Base-by-base conservation (phyloP, 768 basidiomycete genomes). In the Boletales sp. region DNA sequence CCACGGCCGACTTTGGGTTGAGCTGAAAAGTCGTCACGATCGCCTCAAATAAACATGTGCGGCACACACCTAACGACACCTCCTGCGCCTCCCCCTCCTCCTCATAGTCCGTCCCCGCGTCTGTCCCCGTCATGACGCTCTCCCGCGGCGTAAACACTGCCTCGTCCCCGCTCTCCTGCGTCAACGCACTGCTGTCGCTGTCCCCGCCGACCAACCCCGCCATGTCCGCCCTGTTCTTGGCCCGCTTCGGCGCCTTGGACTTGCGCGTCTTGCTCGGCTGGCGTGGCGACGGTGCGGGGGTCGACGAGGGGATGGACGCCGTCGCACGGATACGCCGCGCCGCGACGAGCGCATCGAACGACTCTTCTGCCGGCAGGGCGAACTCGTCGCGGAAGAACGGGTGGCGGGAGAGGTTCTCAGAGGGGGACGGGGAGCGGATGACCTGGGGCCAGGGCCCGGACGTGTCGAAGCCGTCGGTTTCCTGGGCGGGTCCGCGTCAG, bases 141-240 rank as follows among this genome's bases (percentile, higher is more conserved):
- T 80, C 84, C 59, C 79, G 72, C 1, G 83, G 82, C 9, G 83
- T 84, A 21, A 78, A 81, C 15, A 67, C 72, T 6, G 68, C 70
- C 61, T 91, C 89, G 48, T 90, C 89, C 8, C 82, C 87, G 53
- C 87, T 90, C 65, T 90, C 87, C 62, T 87, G 83, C 4, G 88
- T 91, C 59, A 91, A 64, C 24, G 86, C 89, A 55, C 89, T 90
- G 59, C 86, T 88, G 55, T 90, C 89, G 61, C 89, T 90, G 60
- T 91, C 87, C 1, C 88, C 88, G 13, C 81, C 82, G 2, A 90
- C 79, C n/a, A 90, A 67, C 0, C 87, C 87, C 0, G 87, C 86
- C 69, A 85, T 71, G 49, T 83, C 79, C 8, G 80, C 74, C 56
- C 66, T 73, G 37, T 67, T 71, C 54, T 64, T 69, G 49, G 65